These are phyloP conservation scores for Acanthamoeba castellanii DNA, from an alignment of 208 protist species.

Conservation along the genomic window DNA sequence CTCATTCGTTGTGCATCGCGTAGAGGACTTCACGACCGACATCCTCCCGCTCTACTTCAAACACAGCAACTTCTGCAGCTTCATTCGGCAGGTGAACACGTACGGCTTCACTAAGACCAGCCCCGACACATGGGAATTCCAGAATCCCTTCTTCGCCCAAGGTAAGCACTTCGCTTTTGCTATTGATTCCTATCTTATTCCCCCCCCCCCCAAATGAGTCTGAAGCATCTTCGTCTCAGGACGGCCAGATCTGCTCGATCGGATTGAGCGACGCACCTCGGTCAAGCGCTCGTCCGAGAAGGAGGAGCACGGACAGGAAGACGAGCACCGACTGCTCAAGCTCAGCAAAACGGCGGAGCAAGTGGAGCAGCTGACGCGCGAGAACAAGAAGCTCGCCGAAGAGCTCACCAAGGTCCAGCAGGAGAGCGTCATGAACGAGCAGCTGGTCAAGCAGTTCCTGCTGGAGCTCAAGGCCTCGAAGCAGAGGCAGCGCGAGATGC, in stretches of 20 bases:
- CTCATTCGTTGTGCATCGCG: slow-evolving; percentile 76
- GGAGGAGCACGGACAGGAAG: slow-evolving; percentile 12
- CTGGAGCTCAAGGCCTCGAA: slow-evolving; percentile 39
- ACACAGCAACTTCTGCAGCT: slow-evolving; percentile 87
- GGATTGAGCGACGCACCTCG: slow-evolving; percentile 7
- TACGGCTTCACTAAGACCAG: slow-evolving; percentile 83
- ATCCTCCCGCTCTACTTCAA: slow-evolving; percentile 84
- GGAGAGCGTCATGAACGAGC: slow-evolving; percentile 24
- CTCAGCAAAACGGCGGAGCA: slow-evolving; percentile 42
- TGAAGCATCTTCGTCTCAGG: too few species aligned
- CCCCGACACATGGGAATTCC: slow-evolving; percentile 59
- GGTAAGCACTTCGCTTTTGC: too few species aligned
- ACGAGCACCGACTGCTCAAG: slow-evolving; percentile 24
- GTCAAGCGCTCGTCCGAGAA: slow-evolving; percentile 41
- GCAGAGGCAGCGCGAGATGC: slow-evolving; percentile 50
- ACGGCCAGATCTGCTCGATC: not conserved
- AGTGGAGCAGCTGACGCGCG: slow-evolving; percentile 13
- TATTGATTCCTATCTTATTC: too few species aligned
- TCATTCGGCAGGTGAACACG: slow-evolving; percentile 85
- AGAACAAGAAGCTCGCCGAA: slow-evolving; percentile 31
- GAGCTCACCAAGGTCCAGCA: slow-evolving; percentile 37
- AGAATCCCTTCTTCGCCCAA: slow-evolving; percentile 38
- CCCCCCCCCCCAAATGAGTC: too few species aligned
- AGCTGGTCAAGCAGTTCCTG: slow-evolving; percentile 60
- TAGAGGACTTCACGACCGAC: slow-evolving; percentile 74